phyloP scores from a whole-genome alignment of 164 flowering plant genomes.

The Magnolia kwangsiensis region DNA sequence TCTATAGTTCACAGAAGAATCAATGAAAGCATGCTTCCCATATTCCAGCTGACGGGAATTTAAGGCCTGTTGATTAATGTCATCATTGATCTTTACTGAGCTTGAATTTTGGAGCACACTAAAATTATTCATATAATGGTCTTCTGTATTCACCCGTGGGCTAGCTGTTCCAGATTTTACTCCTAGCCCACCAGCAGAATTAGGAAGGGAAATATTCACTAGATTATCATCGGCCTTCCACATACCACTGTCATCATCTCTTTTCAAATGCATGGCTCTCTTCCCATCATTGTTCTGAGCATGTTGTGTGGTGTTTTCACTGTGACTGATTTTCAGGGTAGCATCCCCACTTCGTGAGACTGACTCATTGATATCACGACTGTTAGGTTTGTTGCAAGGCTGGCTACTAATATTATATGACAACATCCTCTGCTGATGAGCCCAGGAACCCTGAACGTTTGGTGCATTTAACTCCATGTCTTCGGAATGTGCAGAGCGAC shows the following conservation, averaged over 20 bases:
- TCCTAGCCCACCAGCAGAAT: constrained; percentile 25
- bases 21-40: constrained; percentile 20
- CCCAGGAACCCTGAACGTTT: constrained; percentile 25
- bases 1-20: constrained; percentile 20
- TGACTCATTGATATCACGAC: constrained; percentile 24
- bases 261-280: constrained; percentile 19
- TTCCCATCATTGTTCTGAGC: constrained; percentile 24
- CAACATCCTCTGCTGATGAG: constrained; percentile 20
- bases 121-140: constrained; percentile 19
- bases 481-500: constrained; percentile 17
- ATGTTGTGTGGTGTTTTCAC: constrained; percentile 11
- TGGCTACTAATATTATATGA: constrained; percentile 22
- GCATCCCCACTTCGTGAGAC: constrained; percentile 17
- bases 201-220: constrained; percentile 14
- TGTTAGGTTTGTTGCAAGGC: constrained; percentile 19
- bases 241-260: constrained; percentile 22
- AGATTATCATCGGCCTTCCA: constrained; percentile 25
- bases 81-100: constrained; percentile 17
- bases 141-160: constrained; percentile 17
- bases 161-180: constrained; percentile 16
- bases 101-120: constrained; percentile 17
- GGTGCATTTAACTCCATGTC: constrained; percentile 20
- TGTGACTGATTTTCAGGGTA: constrained; percentile 4
- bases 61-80: constrained; percentile 25
- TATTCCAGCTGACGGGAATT: constrained; percentile 27